Evolutionary conservation across 2,329 filamentous ascomycete species (phyloP), one percentile per base, ranked within the genome.

Genomic region (Pyrenophora seminiperda): DNA sequence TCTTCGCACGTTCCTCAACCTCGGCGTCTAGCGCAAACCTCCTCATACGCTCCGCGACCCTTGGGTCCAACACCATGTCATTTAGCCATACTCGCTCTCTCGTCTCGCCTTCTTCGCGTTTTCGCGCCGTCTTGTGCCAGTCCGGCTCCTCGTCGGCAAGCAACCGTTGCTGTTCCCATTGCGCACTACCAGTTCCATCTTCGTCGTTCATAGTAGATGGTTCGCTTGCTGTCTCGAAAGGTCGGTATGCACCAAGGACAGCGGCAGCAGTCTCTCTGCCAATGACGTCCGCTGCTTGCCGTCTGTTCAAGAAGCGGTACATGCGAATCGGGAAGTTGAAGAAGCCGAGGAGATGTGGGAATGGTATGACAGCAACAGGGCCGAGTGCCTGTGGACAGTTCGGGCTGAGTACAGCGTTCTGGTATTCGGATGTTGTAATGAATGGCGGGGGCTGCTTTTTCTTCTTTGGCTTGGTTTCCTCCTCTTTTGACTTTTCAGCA

Each of bases 341-440:
- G 79, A 99, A 96, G 53, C 94, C 94, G 22, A 99, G 87, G 50
- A 97, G 83, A 71, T 97, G 93, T 1, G 93, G 93, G 73, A 96
- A 89, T 33, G 83, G 79, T 52, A 99, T 81, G 11, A 88, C 81
- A 18, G 82, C 79, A 5, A 88, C 86, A 34, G 91, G 91, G 30
- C 86, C 83, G 66, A 99, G 84, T 51, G 87, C 83, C 55, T 78
- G 67, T 3, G 93, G 93, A 34, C 88, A 82, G 36, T 81, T 78
- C 22, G 79, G 69, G 0, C 92, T 86, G 41, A 91, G 79, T 18
- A 76, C 66, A 32, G 88, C 83, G 30, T 83, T 77, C 6, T 83
- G 64, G 74, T 97, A 99, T 72, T 89, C 85, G 52, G 81, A 76
- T 2, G 89, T 82, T 73, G 96, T 90, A 76, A 92, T 90, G 10